Evolutionary conservation across 768 basidiomycete genomes (phyloP).

Genomic region (Candolleomyces eurysporus): DNA sequence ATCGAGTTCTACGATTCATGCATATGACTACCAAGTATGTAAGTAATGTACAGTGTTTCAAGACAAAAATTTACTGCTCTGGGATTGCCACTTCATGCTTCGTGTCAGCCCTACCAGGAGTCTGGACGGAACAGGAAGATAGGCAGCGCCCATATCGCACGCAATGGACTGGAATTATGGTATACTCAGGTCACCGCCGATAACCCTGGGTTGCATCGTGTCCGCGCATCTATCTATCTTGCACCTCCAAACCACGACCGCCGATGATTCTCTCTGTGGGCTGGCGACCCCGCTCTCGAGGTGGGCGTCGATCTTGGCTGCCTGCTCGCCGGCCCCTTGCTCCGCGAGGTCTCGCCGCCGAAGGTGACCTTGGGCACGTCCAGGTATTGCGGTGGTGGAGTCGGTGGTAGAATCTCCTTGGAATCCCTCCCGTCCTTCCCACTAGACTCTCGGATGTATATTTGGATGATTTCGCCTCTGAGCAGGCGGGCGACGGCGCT

Average conservation of each 20-base stretch:
- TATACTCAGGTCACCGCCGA: background rate
- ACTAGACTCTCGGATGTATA: constrained; percentile 32
- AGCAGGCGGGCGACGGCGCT: constrained; percentile 35
- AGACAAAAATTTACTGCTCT: background rate
- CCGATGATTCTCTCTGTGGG: background rate
- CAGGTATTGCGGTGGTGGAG: constrained; percentile 42
- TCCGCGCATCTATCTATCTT: background rate
- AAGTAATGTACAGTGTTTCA: background rate
- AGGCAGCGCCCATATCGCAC: background rate
- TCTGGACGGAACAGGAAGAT: background rate
- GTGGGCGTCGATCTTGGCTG: constrained; percentile 24
- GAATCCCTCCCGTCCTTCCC: constrained; percentile 5
- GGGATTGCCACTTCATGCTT: background rate
- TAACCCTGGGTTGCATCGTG: background rate
- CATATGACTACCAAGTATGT: background rate
- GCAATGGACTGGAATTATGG: background rate
- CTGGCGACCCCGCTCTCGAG: constrained; percentile 16
- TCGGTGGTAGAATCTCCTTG: constrained; percentile 33
- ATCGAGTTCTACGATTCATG: background rate
- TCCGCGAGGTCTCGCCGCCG: constrained; percentile 6
- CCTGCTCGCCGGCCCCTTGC: constrained; percentile 7
- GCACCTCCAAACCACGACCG: constrained; percentile 6
- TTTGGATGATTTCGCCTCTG: constrained; percentile 48
- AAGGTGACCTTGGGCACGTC: constrained; percentile 24
- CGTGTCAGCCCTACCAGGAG: no score